phyloP scores from a whole-genome alignment of 2,329 filamentous ascomycete genomes.

The Furcasterigmium sp. region DNA sequence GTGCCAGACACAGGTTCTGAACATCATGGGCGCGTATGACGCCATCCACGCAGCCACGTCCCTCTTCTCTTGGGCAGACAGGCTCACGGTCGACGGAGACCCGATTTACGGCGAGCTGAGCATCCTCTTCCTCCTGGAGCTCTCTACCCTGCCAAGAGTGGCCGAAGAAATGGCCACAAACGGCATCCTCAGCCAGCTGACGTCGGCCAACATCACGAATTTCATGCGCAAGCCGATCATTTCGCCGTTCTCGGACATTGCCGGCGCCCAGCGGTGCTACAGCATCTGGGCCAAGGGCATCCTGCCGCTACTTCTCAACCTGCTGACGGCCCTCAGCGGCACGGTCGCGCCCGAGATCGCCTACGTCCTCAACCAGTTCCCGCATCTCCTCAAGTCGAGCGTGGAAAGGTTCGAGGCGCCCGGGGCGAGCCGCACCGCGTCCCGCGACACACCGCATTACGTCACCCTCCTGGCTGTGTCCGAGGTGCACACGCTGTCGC shows the following conservation, averaged over 20 bases:
- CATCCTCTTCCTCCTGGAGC: constrained; percentile 79
- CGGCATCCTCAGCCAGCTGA: constrained; percentile 72
- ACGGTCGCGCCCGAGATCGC: constrained; percentile 81
- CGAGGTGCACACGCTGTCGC: constrained; percentile 73
- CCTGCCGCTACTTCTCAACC: constrained; percentile 81
- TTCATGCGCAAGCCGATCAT: constrained; percentile 68
- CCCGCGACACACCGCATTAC: constrained; percentile 48
- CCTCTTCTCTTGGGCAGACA: constrained; percentile 91
- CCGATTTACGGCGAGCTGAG: constrained; percentile 93
- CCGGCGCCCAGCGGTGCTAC: constrained; percentile 69
- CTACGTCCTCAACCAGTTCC: constrained; percentile 85
- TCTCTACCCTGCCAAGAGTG: constrained; percentile 74
- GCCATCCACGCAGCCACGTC: constrained; percentile 77
- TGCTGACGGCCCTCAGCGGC: constrained; percentile 74
- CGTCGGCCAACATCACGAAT: constrained; percentile 72
- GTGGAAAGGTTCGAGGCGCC: constrained; percentile 65
- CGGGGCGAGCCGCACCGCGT: constrained; percentile 45
- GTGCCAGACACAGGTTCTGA: constrained; percentile 64
- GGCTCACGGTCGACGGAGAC: constrained; percentile 70
- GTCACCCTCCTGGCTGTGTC: constrained; percentile 69
- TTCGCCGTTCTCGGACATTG: constrained; percentile 71
- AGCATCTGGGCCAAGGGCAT: constrained; percentile 86
- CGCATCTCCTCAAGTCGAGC: constrained; percentile 68
- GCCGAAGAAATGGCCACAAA: constrained; percentile 90
- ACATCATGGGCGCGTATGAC: constrained; percentile 65